Base-by-base conservation (phyloP, 169 alveolate species). In the Amoebophrya sp. region DNA sequence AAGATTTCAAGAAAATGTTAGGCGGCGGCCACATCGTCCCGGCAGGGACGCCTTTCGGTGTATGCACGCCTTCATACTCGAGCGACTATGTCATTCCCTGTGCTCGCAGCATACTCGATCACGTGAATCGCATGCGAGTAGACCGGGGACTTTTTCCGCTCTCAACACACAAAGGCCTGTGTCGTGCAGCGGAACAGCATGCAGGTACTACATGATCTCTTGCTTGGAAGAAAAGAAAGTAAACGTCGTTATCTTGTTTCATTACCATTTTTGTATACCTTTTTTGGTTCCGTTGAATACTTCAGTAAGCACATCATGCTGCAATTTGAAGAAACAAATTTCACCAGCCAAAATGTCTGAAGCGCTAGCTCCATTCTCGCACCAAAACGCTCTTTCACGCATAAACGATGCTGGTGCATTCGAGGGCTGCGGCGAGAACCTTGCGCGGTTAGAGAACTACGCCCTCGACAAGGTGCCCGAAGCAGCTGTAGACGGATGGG, bases 361-460 rank as follows among this genome's bases (percentile, higher is more conserved):
- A 36, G 83, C 83, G 39, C 83, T 65, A 36, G 83, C 26, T 65
- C 83, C 83, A 10, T 65, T 65, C 83, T 12, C 36, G 39, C 83
- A 65, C 83, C 83, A 65, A 26, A 65, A 65, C 83, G 83, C 83
- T 29, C 83, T 65, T 1, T 65, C 83, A 6, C 83, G 83, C 38
- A 65, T 65, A 65, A 65, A 65, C 26, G 83, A 65, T 36, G 83
- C 83, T 36, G 83, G 83, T 6, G 1, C 83, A 36, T 65, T 65
- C n/a, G 83, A 65, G 83, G 83, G 83, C 83, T 65, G 83, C 83
- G 83, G 83, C 38, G 83, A 65, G 83, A 65, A 65, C 26, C 83
- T 65, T 18, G 83, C 83, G 33, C 12, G 83, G 83, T 26, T 65
- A 26, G 83, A 65, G 83, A 65, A 65, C 83, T 65, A 65, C 83